Conservation (phyloP, 225 moss, liverwort and hornwort species). For the Ulota crispa region DNA sequence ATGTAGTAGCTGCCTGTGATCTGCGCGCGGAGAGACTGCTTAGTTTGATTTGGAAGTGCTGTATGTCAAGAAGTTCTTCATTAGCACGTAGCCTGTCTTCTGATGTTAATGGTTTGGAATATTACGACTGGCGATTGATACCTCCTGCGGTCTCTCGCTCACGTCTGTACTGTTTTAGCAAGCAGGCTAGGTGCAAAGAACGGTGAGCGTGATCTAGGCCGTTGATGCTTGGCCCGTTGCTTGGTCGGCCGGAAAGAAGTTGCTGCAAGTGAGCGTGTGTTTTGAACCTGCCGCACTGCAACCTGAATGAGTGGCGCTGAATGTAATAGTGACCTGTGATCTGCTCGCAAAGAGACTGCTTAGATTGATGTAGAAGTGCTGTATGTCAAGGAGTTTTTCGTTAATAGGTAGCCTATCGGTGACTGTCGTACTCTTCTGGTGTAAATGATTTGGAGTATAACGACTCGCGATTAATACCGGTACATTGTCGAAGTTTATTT, state of each 20-base stretch:
- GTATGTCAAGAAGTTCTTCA: background rate
- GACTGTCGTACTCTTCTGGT: background rate
- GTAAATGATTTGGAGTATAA: background rate
- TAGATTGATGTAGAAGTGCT: background rate
- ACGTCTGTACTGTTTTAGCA: background rate
- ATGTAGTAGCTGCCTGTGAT: background rate
- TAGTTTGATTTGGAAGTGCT: background rate
- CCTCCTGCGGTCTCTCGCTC: no score
- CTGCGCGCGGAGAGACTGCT: background rate
- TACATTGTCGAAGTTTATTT: background rate
- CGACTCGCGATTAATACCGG: background rate
- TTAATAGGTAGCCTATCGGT: background rate
- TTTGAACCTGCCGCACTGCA: background rate
- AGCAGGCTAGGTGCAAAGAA: slow-evolving; percentile 7
- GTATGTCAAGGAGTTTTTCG: background rate
- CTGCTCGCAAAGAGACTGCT: background rate
- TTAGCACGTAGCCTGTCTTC: background rate
- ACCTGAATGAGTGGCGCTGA: background rate
- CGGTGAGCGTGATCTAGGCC: background rate
- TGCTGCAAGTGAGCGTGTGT: background rate
- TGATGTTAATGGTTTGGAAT: background rate
- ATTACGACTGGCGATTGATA: background rate
- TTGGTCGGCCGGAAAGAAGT: background rate
- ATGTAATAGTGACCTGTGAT: background rate
- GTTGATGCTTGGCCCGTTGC: background rate